Evolutionary conservation across 202 grass and related monocot genomes (phyloP).

Genomic region (Carex arenaria): DNA sequence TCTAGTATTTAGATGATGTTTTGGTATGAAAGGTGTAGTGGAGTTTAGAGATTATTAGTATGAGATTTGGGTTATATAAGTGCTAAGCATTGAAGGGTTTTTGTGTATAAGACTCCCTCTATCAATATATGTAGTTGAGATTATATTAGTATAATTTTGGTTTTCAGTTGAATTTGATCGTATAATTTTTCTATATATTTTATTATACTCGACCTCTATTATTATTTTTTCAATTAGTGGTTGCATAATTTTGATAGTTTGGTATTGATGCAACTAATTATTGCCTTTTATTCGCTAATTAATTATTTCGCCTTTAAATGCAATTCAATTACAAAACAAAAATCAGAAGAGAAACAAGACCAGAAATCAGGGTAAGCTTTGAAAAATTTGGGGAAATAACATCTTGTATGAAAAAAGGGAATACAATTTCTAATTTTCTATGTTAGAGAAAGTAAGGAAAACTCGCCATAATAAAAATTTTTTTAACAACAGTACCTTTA

Average conservation of each 20-base stretch:
- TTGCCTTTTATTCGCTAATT: neutral
- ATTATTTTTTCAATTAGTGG: neutral
- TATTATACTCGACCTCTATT: neutral
- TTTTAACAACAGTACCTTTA: neutral
- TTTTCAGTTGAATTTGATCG: neutral
- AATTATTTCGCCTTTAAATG: neutral
- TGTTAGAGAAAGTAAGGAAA: too few species aligned
- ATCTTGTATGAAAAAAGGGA: too few species aligned
- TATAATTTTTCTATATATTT: neutral
- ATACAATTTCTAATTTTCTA: too few species aligned
- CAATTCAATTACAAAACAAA: too few species aligned
- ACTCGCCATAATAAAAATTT: too few species aligned
- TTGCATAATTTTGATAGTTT: neutral
- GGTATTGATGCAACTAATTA: neutral
- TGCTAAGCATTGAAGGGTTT: constrained; percentile 2
- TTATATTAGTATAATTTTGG: neutral
- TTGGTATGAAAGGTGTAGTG: neutral
- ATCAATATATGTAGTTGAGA: constrained; percentile 7
- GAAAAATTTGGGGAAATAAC: too few species aligned
- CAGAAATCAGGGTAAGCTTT: too few species aligned
- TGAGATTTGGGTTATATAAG: neutral
- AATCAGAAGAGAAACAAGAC: too few species aligned
- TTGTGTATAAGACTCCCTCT: constrained; percentile 23
- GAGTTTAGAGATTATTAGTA: constrained; percentile 6
- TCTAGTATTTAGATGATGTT: constrained; percentile 1